phyloP scores from a whole-genome alignment of 1,284 basidiomycete genomes.

The Singerocomus rubriflavus region DNA sequence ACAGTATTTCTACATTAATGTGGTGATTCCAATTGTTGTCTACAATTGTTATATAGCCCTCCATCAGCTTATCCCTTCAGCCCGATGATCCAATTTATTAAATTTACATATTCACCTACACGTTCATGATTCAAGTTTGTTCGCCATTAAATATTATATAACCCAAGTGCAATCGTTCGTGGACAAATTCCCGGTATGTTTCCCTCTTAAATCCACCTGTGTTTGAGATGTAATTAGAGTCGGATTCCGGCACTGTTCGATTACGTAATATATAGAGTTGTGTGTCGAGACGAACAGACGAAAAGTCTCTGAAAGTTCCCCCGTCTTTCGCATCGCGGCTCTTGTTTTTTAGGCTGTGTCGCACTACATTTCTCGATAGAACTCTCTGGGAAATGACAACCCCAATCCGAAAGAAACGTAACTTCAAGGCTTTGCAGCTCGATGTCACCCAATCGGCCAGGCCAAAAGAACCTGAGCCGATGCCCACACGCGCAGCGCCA shows the following conservation, averaged over 20 bases:
- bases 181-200: too few species aligned
- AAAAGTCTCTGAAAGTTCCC: constrained; percentile 14
- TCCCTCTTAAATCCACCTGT: too few species aligned
- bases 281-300: neutral
- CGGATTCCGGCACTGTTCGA: constrained; percentile 4
- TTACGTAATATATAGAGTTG: constrained; percentile 22
- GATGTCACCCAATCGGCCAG: constrained; percentile 48
- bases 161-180: too few species aligned
- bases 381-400: constrained; percentile 34
- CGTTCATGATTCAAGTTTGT: too few species aligned
- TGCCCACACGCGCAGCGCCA: constrained; percentile 38
- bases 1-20: too few species aligned
- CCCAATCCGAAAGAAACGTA: constrained; percentile 73
- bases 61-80: too few species aligned
- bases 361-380: constrained; percentile 1
- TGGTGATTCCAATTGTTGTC: too few species aligned
- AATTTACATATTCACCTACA: too few species aligned
- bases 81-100: too few species aligned
- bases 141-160: too few species aligned
- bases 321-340: constrained; percentile 10
- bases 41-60: too few species aligned
- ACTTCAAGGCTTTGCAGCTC: constrained; percentile 74
- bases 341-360: constrained; percentile 6
- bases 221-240: too few species aligned
- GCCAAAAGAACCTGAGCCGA: constrained; percentile 38